Percentiles rank a stretch among this genome's conserved stretches.
Conservation (phyloP, 2,329 filamentous ascomycete genomes). For the Ilyonectria destructans region DNA sequence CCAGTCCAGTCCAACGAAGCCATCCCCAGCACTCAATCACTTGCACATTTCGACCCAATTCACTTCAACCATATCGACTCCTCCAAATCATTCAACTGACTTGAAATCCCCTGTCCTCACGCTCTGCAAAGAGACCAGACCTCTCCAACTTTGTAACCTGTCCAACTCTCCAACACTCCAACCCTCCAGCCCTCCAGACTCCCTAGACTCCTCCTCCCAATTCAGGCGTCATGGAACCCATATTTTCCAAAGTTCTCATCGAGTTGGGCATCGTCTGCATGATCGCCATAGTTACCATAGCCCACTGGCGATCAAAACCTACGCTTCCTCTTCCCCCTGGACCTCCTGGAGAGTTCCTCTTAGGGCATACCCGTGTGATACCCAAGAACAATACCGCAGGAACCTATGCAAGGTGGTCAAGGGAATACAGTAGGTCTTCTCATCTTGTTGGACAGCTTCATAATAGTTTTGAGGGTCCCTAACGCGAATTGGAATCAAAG, state of each 20-base stretch:
- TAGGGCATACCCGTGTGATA: slow-evolving; percentile 50
- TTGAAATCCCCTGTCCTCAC: too few relatives aligned
- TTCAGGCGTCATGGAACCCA: slow-evolving; percentile 31
- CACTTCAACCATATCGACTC: not conserved
- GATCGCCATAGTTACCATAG: slow-evolving; percentile 22
- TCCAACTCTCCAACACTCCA: not conserved
- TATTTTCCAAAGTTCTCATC: slow-evolving; percentile 20
- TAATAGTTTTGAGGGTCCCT: not conserved
- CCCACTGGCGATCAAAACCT: slow-evolving; percentile 25
- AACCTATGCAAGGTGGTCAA: slow-evolving; percentile 49
- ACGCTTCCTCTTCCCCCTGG: slow-evolving; percentile 47
- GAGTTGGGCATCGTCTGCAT: slow-evolving; percentile 30
- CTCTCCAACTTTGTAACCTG: not conserved
- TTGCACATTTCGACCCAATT: not conserved
- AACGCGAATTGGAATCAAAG: slow-evolving; percentile 31
- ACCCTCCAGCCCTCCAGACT: slow-evolving; percentile 2
- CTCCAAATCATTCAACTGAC: not conserved
- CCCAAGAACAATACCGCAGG: slow-evolving; percentile 48
- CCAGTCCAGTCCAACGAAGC: slow-evolving; percentile 6
- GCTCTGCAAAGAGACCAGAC: not conserved
- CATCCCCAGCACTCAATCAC: slow-evolving; percentile 4
- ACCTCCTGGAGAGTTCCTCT: slow-evolving; percentile 49
- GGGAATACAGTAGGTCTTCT: slow-evolving; percentile 45
- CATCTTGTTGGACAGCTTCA: not conserved
- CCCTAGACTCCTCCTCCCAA: slow-evolving; percentile 1